These are phyloP conservation scores for Malassezia pachydermatis DNA, from an alignment of 1,284 basidiomycete genomes.

Conservation along the genomic window DNA sequence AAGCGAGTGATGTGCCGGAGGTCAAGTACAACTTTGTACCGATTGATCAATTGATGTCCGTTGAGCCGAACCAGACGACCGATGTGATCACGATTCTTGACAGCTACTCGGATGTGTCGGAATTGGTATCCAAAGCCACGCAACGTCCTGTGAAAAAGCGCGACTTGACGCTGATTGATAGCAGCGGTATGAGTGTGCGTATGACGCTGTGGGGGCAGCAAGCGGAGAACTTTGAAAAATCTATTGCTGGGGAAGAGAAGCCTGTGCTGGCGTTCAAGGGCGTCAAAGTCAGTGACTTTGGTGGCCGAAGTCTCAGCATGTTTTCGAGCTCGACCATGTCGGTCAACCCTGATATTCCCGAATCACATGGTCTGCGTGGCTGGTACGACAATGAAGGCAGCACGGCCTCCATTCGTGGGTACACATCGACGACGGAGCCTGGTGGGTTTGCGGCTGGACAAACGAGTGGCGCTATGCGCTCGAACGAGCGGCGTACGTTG, in stretches of 20 bases:
- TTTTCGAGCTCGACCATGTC: conserved; percentile 54
- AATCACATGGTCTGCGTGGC: conserved; percentile 73
- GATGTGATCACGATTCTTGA: conserved; percentile 44
- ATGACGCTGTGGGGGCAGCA: conserved; percentile 93
- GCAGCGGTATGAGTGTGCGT: conserved; percentile 66
- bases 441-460: conserved; percentile 25
- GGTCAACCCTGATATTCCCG: conserved; percentile 75
- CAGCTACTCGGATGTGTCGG: conserved; percentile 36
- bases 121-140: conserved; percentile 44
- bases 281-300: conserved; percentile 87
- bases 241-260: conserved; percentile 35
- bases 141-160: conserved; percentile 45
- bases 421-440: conserved; percentile 50
- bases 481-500: conserved; percentile 55
- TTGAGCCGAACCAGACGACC: conserved; percentile 49
- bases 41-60: conserved; percentile 39
- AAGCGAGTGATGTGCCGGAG: conserved; percentile 42
- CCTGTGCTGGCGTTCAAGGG: conserved; percentile 69
- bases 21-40: conserved; percentile 46
- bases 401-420: conserved; percentile 32
- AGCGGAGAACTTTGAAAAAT: conserved; percentile 63
- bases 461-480: conserved; percentile 48
- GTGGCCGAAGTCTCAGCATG: conserved; percentile 64
- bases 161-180: conserved; percentile 65
- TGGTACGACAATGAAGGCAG: conserved; percentile 57